Evolutionary conservation across 192 early-diverging fungal genomes (phyloP).

Genomic region (Podila clonocystis): DNA sequence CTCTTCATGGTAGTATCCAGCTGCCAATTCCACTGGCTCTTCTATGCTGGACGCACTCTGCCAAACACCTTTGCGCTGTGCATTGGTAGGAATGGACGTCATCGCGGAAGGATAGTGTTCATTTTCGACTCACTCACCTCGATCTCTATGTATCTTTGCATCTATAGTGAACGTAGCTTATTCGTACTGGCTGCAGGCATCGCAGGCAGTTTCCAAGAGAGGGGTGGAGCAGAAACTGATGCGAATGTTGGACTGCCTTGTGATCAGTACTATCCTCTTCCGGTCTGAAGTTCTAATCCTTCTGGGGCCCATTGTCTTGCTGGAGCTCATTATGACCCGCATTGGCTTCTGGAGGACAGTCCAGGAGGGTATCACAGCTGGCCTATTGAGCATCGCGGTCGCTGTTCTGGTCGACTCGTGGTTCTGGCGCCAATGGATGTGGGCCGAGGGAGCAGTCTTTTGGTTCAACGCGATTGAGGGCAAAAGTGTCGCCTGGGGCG

Average conservation of each 20-base stretch:
- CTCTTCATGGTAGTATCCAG: conserved; percentile 63
- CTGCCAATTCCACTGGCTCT: conserved; percentile 89
- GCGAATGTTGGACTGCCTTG: conserved; percentile 58
- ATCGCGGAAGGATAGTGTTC: background rate
- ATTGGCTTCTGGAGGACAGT: conserved; percentile 28
- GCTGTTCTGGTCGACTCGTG: conserved; percentile 75
- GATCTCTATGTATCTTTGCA: background rate
- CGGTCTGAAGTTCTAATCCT: conserved; percentile 64
- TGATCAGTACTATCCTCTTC: conserved; percentile 57
- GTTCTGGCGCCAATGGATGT: conserved; percentile 77
- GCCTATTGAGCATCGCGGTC: conserved; percentile 30
- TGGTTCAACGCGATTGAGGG: conserved; percentile 80
- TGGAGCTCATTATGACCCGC: conserved; percentile 43
- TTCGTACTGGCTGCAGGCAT: conserved; percentile 52
- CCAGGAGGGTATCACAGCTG: conserved; percentile 26
- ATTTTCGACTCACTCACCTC: background rate
- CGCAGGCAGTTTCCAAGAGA: background rate
- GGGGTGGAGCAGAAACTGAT: conserved; percentile 23
- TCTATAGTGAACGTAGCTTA: conserved; percentile 49
- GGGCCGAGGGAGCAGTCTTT: conserved; percentile 82
- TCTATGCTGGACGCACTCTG: conserved; percentile 89
- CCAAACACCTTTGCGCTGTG: conserved; percentile 89
- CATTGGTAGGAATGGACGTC: conserved; percentile 49
- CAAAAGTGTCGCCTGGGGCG: conserved; percentile 75
- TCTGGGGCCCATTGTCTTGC: conserved; percentile 48